These are phyloP conservation scores for Cladosporium sp. DNA, from an alignment of 2,329 filamentous ascomycete genomes.

Conservation along the genomic window DNA sequence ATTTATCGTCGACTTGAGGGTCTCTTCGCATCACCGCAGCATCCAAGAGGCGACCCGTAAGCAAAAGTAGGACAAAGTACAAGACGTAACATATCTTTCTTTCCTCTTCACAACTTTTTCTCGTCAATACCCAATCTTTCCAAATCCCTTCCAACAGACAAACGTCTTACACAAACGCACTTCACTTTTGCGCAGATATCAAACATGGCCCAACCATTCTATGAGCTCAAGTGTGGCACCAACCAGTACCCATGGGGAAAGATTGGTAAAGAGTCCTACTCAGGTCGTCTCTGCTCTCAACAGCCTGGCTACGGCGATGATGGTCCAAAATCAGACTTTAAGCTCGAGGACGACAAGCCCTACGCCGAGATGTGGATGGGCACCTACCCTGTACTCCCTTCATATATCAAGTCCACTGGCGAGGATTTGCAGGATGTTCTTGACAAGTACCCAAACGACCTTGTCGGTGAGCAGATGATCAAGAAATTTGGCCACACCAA, in stretches of 20 bases:
- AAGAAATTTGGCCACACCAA: conserved; percentile 59
- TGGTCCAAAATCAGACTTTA: conserved; percentile 47
- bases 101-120: background rate
- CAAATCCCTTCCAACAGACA: background rate
- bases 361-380: conserved; percentile 74
- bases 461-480: conserved; percentile 60
- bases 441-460: conserved; percentile 55
- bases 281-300: conserved; percentile 55
- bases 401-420: conserved; percentile 58
- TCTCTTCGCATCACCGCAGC: conserved; percentile 6
- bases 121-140: background rate
- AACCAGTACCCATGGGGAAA: conserved; percentile 70
- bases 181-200: background rate
- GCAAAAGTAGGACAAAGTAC: conserved; percentile 1
- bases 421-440: conserved; percentile 63
- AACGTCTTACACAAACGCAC: background rate
- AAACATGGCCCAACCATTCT: conserved; percentile 47
- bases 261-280: conserved; percentile 60
- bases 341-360: conserved; percentile 58
- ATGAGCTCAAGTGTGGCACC: conserved; percentile 52
- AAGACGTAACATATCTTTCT: background rate
- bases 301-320: conserved; percentile 50
- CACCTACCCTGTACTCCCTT: conserved; percentile 68
- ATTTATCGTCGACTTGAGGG: background rate
- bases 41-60: conserved; percentile 1